Evolutionary conservation across 73 alveolate species (phyloP).

Genomic region (Tetrahymena borealis): DNA sequence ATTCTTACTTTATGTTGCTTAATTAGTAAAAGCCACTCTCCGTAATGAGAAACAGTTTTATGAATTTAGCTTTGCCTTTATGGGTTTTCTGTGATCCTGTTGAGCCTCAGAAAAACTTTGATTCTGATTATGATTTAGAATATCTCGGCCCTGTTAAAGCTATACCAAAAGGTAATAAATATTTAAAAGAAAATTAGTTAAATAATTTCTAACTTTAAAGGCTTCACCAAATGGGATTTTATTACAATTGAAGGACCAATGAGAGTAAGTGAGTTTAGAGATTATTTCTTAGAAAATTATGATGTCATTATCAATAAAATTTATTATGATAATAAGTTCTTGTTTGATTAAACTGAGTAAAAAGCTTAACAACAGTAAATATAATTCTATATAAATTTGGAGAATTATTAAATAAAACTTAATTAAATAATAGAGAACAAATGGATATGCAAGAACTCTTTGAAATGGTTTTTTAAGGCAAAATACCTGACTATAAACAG

Average conservation of each 20-base stretch:
- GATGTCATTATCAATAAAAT: slow-evolving; percentile 2
- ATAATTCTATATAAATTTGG: not conserved
- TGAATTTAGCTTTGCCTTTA: slow-evolving; percentile 81
- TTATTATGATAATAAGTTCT: not conserved
- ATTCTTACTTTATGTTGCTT: not conserved
- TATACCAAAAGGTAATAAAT: slow-evolving; percentile 73
- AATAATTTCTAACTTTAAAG: slow-evolving; percentile 60
- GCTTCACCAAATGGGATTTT: slow-evolving; percentile 4
- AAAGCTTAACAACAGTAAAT: not conserved
- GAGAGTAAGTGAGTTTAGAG: slow-evolving; percentile 71
- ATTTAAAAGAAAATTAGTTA: not conserved
- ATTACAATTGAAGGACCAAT: slow-evolving; percentile 63
- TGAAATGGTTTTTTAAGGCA: not conserved
- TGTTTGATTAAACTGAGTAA: not conserved
- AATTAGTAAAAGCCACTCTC: slow-evolving; percentile 43
- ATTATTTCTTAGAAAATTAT: slow-evolving; percentile 32
- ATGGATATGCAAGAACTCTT: not conserved
- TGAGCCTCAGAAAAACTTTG: slow-evolving; percentile 65
- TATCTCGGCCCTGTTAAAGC: slow-evolving; percentile 71
- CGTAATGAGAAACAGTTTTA: slow-evolving; percentile 81
- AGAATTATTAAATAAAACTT: not conserved
- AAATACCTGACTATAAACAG: not conserved
- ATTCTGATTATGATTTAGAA: slow-evolving; percentile 67
- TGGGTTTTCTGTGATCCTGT: slow-evolving; percentile 74
- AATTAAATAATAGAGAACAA: not conserved